phyloP scores from a whole-genome alignment of 1,284 basidiomycete genomes.

The Naganishia albida region DNA sequence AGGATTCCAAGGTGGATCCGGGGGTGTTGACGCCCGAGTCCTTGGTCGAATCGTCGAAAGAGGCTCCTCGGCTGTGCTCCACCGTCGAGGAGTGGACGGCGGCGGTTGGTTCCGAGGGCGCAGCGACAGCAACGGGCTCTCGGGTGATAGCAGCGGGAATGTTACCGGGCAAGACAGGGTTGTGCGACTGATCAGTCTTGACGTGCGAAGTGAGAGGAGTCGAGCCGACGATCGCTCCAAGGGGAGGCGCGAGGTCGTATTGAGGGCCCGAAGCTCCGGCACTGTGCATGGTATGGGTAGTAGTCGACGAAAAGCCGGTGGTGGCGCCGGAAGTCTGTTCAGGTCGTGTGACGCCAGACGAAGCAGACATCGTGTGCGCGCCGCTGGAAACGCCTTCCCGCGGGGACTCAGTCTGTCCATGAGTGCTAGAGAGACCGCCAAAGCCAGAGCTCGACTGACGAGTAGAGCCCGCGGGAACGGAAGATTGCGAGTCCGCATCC shows the following conservation, averaged over 20 bases:
- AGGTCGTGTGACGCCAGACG: constrained; percentile 1
- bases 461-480: neutral
- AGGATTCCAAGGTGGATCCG: constrained; percentile 16
- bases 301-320: neutral
- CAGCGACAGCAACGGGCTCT: constrained; percentile 21
- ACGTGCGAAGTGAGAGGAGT: constrained; percentile 21
- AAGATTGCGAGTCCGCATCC: too few relatives aligned
- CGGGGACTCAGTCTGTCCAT: neutral
- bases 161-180: constrained; percentile 20
- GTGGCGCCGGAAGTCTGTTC: constrained; percentile 5
- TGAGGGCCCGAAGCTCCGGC: constrained; percentile 1
- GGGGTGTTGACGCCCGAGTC: constrained; percentile 8
- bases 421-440: constrained; percentile 3
- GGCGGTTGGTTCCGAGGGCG: neutral
- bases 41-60: neutral
- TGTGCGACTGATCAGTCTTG: constrained; percentile 12
- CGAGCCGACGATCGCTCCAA: constrained; percentile 23
- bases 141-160: constrained; percentile 9
- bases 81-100: neutral
- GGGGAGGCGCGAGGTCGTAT: constrained; percentile 30
- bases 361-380: constrained; percentile 14
- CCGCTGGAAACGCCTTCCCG: neutral
- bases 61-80: constrained; percentile 5
- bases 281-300: constrained; percentile 6
- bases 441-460: neutral